Evolutionary conservation across 2,329 filamentous ascomycete species (phyloP).

Genomic region (Aspergillus sergii): DNA sequence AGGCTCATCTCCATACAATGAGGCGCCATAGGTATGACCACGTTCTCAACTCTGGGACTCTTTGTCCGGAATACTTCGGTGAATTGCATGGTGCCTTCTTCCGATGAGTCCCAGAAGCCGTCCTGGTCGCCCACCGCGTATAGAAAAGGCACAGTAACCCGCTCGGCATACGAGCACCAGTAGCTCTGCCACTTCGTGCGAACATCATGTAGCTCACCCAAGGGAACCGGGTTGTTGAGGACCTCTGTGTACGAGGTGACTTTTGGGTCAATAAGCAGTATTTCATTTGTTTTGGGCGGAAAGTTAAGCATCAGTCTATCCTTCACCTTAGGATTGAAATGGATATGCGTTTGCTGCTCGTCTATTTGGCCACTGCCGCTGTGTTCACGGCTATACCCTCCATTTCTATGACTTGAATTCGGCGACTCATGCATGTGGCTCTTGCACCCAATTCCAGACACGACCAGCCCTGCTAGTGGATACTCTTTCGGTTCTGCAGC

Average conservation of each 20-base stretch:
- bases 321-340: conserved; percentile 8
- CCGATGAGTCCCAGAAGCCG: conserved; percentile 9
- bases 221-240: conserved; percentile 12
- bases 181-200: conserved; percentile 9
- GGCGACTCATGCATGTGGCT: neutral
- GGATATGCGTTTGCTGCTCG: neutral
- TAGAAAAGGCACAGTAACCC: conserved; percentile 14
- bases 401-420: neutral
- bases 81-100: conserved; percentile 5
- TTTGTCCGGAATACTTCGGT: conserved; percentile 6
- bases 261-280: neutral
- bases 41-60: conserved; percentile 2
- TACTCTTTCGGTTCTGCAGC: conserved; percentile 9
- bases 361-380: neutral
- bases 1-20: conserved; percentile 16
- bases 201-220: conserved; percentile 12
- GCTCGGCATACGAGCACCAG: conserved; percentile 10
- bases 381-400: neutral
- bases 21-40: conserved; percentile 10
- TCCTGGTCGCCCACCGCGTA: conserved; percentile 16
- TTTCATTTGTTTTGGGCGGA: neutral
- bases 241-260: neutral
- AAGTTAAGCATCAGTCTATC: conserved; percentile 10
- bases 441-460: conserved; percentile 14
- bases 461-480: conserved; percentile 13